These are phyloP conservation scores for Lolium rigidum DNA, from an alignment of 176 grass and related monocot genomes.

Conservation along the genomic window DNA sequence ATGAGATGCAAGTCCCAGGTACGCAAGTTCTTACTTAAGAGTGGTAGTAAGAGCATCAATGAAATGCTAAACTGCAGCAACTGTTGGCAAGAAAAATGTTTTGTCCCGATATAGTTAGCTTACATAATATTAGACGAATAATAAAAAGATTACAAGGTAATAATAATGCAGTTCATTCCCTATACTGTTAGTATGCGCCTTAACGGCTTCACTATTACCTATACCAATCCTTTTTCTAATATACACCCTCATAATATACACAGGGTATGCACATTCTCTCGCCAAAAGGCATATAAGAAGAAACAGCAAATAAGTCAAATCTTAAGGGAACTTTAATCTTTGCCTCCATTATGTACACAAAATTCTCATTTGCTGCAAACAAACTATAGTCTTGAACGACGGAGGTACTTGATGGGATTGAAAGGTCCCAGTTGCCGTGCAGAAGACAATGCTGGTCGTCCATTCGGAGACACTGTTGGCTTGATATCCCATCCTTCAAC, in stretches of 20 bases:
- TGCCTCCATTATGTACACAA: constrained; percentile 68
- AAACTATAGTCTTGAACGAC: constrained; percentile 80
- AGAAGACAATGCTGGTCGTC: constrained; percentile 50
- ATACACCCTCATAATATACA: constrained; percentile 51
- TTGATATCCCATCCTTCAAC: constrained; percentile 98
- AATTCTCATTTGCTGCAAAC: constrained; percentile 45
- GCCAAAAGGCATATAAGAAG: constrained; percentile 42
- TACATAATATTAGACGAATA: neutral
- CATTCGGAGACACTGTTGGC: constrained; percentile 66
- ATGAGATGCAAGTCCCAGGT: neutral
- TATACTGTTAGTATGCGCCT: constrained; percentile 41
- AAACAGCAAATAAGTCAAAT: constrained; percentile 33
- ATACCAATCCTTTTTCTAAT: constrained; percentile 35
- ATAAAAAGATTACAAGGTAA: constrained; percentile 7
- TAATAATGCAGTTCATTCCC: constrained; percentile 24
- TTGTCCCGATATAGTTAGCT: neutral
- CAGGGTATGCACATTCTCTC: constrained; percentile 53
- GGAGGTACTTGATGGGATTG: constrained; percentile 84
- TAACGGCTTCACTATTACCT: constrained; percentile 37
- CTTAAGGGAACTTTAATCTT: constrained; percentile 46
- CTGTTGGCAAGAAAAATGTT: neutral
- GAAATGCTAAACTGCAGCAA: neutral
- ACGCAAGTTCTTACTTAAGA: neutral
- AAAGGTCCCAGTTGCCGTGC: constrained; percentile 61
- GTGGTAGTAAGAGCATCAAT: neutral